A percentile compares a stretch with the other conserved stretches of the same genome.
Evolutionary conservation across 1,284 basidiomycete genomes (phyloP).

Genomic region (Polyporus tsugae): DNA sequence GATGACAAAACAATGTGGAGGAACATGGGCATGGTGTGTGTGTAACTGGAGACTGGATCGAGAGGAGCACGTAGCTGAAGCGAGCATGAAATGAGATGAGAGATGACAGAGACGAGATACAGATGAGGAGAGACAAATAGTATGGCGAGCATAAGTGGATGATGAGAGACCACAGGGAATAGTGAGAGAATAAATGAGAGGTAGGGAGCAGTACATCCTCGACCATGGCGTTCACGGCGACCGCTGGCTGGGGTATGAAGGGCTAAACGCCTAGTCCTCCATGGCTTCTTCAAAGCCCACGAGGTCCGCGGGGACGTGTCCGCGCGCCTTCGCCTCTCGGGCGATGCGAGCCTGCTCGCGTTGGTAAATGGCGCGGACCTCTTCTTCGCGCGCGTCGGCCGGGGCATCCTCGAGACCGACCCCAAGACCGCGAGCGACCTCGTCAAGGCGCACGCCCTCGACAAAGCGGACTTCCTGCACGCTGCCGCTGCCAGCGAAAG

Average conservation of each 20-base stretch:
- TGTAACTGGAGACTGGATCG: conserved; percentile 3
- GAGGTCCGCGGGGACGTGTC: conserved; percentile 31
- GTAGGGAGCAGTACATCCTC: conserved; percentile 7
- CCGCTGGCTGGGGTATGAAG: conserved; percentile 18
- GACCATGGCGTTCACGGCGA: conserved; percentile 13
- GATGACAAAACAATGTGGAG: conserved; percentile 32
- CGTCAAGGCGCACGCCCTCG: conserved; percentile 66
- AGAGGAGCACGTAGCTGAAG: conserved; percentile 26
- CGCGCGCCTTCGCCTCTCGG: conserved; percentile 57
- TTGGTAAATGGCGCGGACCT: conserved; percentile 72
- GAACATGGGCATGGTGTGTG: conserved; percentile 18
- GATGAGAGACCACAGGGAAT: conserved; percentile 18
- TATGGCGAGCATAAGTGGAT: conserved; percentile 27
- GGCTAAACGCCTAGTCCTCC: conserved; percentile 48
- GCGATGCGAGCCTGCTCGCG: conserved; percentile 63
- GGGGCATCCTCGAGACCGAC: conserved; percentile 47
- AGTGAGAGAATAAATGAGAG: conserved; percentile 24
- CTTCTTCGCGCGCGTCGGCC: conserved; percentile 67
- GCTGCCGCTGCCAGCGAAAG: conserved; percentile 59
- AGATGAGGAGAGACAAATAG: conserved; percentile 14
- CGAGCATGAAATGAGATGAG: conserved; percentile 22
- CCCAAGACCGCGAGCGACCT: conserved; percentile 71
- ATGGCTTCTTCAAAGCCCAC: conserved; percentile 62
- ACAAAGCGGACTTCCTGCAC: conserved; percentile 61
- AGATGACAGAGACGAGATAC: background rate